These are phyloP conservation scores for Fraxinus americana DNA, from an alignment of 257 asterid genomes.

Conservation along the genomic window DNA sequence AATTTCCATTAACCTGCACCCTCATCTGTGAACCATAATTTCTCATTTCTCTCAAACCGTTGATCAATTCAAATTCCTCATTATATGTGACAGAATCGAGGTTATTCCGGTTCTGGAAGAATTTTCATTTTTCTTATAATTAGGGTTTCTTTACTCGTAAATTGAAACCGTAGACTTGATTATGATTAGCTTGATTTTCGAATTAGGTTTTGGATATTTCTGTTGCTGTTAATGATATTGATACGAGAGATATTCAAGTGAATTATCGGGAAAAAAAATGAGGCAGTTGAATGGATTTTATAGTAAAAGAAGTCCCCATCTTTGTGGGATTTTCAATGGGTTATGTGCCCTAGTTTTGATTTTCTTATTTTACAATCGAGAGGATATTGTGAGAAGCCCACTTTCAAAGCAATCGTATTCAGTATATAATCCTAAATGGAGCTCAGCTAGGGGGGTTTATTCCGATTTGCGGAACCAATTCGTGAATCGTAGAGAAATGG, in stretches of 20 bases:
- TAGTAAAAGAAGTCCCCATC: slow-evolving; percentile 41
- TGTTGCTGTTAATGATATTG: not conserved
- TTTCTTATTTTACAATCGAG: slow-evolving; percentile 55
- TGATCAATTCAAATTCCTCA: not conserved
- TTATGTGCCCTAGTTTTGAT: slow-evolving; percentile 51
- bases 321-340: slow-evolving; percentile 64
- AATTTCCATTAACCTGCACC: not conserved
- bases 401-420: slow-evolving; percentile 34
- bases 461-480: not conserved
- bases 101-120: slow-evolving; percentile 21
- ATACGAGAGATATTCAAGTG: slow-evolving; percentile 11
- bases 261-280: slow-evolving; percentile 37
- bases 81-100: slow-evolving; percentile 15
- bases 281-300: slow-evolving; percentile 29
- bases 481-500: slow-evolving; percentile 28
- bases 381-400: slow-evolving; percentile 41
- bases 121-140: slow-evolving; percentile 1
- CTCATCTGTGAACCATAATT: slow-evolving; percentile 25
- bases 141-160: slow-evolving; percentile 36
- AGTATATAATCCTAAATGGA: slow-evolving; percentile 22
- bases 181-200: not conserved
- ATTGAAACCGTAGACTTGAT: slow-evolving; percentile 25
- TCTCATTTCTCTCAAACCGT: not conserved
- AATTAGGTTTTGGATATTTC: not conserved
- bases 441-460: slow-evolving; percentile 20